Evolutionary conservation across 306 rosid genomes (phyloP), one percentile per base, ranked within the genome.

Genomic region (Neltuma alba): DNA sequence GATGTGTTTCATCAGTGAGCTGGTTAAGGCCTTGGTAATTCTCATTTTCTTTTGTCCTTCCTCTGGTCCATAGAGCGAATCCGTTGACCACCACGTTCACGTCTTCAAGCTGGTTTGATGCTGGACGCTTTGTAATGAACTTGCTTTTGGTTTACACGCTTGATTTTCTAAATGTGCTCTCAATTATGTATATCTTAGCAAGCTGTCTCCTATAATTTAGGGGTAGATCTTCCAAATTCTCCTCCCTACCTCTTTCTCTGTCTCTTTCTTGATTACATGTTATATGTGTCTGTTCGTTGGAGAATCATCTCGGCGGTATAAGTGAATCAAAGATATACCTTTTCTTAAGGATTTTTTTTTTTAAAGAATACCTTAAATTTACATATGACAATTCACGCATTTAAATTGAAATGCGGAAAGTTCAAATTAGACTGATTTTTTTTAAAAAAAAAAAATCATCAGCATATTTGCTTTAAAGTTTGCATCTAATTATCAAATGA

Each of bases 401-500:
- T 28, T 33, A 9, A 33, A 64, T 18, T 33, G 28, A 64, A 33
- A 36, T 23, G 38, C 36, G 70, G 27, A 34, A 64, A 36, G 27
- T 64, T 18, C 6, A 34, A 64, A 23, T 52, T 21, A 52, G 11
- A 52, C 10, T 8, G 0, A 8, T n/a, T 52, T 3, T 47, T 18
- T 48, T 50, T 50, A 1, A 20, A 52, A 7, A 7, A 44, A 44
- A 44, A n/a, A n/a, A n/a, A n/a, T 1, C 6, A 2, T 18, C n/a
- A 62, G 21, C 21, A 16, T 34, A 34, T 33, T 47, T n/a, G 68
- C 45, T 67, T 57, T 47, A 58, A 72, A 20, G 61, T 40, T 75
- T 69, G 52, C 65, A 74, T 69, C 73, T 52, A 58, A 70, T 31
- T 47, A 64, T 77, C 73, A 63, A 77, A 64, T 63, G 86, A 34